These are phyloP conservation scores for Penicillium paneum DNA, from an alignment of 2,329 filamentous ascomycete species.

Conservation along the genomic window DNA sequence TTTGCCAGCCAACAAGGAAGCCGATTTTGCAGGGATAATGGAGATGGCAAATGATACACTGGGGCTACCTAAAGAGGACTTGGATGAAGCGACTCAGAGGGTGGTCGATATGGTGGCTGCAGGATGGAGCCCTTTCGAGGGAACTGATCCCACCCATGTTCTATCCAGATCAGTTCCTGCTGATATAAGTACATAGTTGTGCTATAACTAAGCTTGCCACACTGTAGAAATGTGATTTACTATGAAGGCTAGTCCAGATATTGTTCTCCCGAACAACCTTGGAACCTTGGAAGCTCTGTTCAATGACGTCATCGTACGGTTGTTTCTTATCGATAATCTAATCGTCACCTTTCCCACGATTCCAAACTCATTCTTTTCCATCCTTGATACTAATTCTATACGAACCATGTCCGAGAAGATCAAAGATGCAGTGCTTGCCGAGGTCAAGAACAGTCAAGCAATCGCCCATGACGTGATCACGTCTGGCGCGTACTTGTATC, in stretches of 20 bases:
- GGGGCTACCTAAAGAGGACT: conserved; percentile 9
- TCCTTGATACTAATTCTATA: background rate
- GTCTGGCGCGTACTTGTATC: conserved; percentile 81
- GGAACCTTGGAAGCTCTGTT: background rate
- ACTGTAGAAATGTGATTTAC: background rate
- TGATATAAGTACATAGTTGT: background rate
- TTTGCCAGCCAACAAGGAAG: background rate
- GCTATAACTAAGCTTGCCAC: background rate
- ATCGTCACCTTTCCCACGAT: background rate
- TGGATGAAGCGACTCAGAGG: conserved; percentile 17
- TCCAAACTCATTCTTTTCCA: background rate
- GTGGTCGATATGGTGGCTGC: conserved; percentile 13
- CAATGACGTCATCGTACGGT: background rate
- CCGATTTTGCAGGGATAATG: conserved; percentile 9
- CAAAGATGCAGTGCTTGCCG: conserved; percentile 61
- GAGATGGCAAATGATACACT: conserved; percentile 7
- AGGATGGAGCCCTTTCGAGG: conserved; percentile 16
- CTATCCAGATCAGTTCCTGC: too few species aligned
- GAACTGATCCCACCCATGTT: background rate
- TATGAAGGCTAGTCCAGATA: background rate
- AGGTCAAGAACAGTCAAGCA: conserved; percentile 63
- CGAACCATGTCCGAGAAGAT: conserved; percentile 48
- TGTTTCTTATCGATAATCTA: background rate
- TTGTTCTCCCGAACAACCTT: background rate
- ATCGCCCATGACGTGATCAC: conserved; percentile 66